Percentiles rank a stretch among this genome's conserved stretches.
Evolutionary conservation across 2,329 filamentous ascomycete genomes (phyloP).

Genomic region (Coccinonectria pachysandricola): DNA sequence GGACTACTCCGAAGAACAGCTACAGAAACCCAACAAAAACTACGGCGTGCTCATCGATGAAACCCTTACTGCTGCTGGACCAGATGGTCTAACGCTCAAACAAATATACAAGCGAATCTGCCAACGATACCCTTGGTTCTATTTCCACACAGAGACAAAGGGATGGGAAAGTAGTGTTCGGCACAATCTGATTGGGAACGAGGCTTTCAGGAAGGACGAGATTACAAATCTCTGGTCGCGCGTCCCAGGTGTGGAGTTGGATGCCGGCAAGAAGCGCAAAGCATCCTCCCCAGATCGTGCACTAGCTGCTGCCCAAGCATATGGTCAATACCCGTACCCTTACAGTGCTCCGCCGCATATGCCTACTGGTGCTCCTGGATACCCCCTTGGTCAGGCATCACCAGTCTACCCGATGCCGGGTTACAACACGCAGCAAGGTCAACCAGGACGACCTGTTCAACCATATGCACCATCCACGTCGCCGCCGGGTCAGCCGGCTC

Average conservation of each 20-base stretch:
- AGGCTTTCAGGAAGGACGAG: slow-evolving; percentile 49
- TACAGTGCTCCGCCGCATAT: slow-evolving; percentile 26
- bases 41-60: slow-evolving; percentile 53
- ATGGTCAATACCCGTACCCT: slow-evolving; percentile 26
- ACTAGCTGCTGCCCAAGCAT: slow-evolving; percentile 27
- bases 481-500: slow-evolving; percentile 17
- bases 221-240: slow-evolving; percentile 47
- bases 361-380: slow-evolving; percentile 22
- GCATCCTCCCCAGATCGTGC: slow-evolving; percentile 41
- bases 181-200: slow-evolving; percentile 52
- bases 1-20: slow-evolving; percentile 47
- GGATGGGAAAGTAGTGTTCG: slow-evolving; percentile 59
- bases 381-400: slow-evolving; percentile 23
- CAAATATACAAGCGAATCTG: slow-evolving; percentile 55
- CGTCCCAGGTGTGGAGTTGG: slow-evolving; percentile 46
- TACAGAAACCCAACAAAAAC: slow-evolving; percentile 52
- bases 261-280: slow-evolving; percentile 52
- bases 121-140: slow-evolving; percentile 47
- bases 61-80: slow-evolving; percentile 42
- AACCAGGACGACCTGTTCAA: slow-evolving; percentile 20
- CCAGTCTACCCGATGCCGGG: slow-evolving; percentile 25
- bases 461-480: slow-evolving; percentile 19
- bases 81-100: slow-evolving; percentile 46
- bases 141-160: slow-evolving; percentile 50
- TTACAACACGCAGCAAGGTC: slow-evolving; percentile 22